Evolutionary conservation across 2,329 filamentous ascomycete genomes (phyloP).

Genomic region (Sarocladium oryzae): DNA sequence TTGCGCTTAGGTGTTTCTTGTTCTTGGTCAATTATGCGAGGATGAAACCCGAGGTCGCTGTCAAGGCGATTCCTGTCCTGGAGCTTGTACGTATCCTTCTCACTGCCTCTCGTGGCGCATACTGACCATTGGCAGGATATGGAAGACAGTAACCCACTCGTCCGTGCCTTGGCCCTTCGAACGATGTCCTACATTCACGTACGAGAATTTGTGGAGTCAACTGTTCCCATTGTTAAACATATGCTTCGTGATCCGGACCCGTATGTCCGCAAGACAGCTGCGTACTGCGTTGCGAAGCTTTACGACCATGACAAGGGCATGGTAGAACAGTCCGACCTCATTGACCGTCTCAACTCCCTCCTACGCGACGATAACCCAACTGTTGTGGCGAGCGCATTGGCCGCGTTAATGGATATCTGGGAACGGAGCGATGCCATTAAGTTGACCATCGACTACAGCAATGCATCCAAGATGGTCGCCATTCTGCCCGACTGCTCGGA

Average conservation of each 20-base stretch:
- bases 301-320: conserved; percentile 92
- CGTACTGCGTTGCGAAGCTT: conserved; percentile 92
- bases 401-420: conserved; percentile 95
- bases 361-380: conserved; percentile 95
- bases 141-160: conserved; percentile 85
- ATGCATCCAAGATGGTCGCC: conserved; percentile 96
- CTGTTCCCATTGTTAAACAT: conserved; percentile 74
- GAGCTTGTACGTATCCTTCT: conserved; percentile 54
- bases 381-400: conserved; percentile 89
- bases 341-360: conserved; percentile 83
- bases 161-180: conserved; percentile 83
- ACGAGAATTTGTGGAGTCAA: conserved; percentile 88
- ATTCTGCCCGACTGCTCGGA: conserved; percentile 96
- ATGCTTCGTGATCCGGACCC: conserved; percentile 83
- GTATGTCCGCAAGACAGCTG: conserved; percentile 95
- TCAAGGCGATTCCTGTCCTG: conserved; percentile 86
- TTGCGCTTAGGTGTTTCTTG: conserved; percentile 78
- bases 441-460: conserved; percentile 93
- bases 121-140: conserved; percentile 61
- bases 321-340: conserved; percentile 86
- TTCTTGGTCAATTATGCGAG: conserved; percentile 96
- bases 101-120: neutral
- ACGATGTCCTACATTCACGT: conserved; percentile 99
- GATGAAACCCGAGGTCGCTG: conserved; percentile 85
- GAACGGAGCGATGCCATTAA: conserved; percentile 96